These are phyloP conservation scores for Acrodontium crateriforme DNA, from an alignment of 2,329 filamentous ascomycete genomes.

Conservation along the genomic window DNA sequence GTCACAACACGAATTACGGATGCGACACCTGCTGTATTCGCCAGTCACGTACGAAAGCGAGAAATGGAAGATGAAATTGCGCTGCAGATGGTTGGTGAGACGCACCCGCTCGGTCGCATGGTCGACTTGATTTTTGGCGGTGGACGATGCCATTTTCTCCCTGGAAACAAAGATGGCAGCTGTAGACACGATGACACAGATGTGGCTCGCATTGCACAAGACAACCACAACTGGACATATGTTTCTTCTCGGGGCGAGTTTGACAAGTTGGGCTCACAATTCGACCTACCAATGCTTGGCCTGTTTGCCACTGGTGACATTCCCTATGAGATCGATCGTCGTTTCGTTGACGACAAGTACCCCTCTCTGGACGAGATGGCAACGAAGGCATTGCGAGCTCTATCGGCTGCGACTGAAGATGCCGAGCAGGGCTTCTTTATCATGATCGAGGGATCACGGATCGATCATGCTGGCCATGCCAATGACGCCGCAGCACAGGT, in stretches of 20 bases:
- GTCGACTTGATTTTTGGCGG: constrained; percentile 91
- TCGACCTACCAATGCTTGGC: constrained; percentile 69
- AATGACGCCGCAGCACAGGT: constrained; percentile 43
- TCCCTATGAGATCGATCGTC: constrained; percentile 85
- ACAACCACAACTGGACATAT: constrained; percentile 65
- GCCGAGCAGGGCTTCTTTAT: constrained; percentile 92
- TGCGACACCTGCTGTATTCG: constrained; percentile 91
- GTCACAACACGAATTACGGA: constrained; percentile 93
- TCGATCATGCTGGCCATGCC: constrained; percentile 75
- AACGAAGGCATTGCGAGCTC: constrained; percentile 60
- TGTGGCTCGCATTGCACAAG: constrained; percentile 56
- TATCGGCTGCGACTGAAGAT: constrained; percentile 67
- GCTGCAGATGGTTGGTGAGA: constrained; percentile 68
- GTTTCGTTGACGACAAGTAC: constrained; percentile 62
- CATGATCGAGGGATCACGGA: constrained; percentile 94
- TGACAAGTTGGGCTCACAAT: constrained; percentile 51
- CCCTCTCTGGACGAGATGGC: constrained; percentile 90
- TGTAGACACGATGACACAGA: constrained; percentile 71
- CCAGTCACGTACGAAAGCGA: constrained; percentile 68
- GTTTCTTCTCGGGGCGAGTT: constrained; percentile 60
- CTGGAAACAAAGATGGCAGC: constrained; percentile 52
- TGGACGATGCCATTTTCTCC: constrained; percentile 82
- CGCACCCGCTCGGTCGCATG: constrained; percentile 70
- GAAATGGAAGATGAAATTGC: constrained; percentile 82
- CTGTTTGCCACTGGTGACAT: constrained; percentile 74